Conservation (phyloP, 805 yeast species). For the Yamadazyma nakazawae region DNA sequence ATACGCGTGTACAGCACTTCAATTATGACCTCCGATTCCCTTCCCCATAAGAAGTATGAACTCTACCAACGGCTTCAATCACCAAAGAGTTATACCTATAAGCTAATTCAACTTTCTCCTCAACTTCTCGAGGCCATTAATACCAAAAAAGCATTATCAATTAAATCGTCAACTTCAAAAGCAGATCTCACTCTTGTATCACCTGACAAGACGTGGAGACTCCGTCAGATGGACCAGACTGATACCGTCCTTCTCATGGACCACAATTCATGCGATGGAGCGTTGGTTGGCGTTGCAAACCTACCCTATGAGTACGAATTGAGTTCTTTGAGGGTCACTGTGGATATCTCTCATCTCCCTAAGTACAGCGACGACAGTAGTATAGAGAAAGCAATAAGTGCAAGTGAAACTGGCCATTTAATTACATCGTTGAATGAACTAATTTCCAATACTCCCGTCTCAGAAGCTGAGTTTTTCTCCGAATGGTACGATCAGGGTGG, state of each 20-base stretch:
- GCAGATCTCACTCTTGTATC: slow-evolving; percentile 59
- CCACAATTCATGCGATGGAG: slow-evolving; percentile 2
- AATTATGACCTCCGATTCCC: not conserved
- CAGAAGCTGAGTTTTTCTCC: slow-evolving; percentile 48
- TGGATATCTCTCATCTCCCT: slow-evolving; percentile 2
- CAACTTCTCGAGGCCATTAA: slow-evolving; percentile 42
- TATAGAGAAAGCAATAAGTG: not conserved
- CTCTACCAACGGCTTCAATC: not conserved
- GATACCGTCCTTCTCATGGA: slow-evolving; percentile 62
- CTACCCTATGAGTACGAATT: slow-evolving; percentile 36
- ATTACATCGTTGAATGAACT: not conserved
- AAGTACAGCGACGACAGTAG: not conserved
- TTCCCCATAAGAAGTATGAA: not conserved
- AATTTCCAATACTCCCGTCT: slow-evolving; percentile 48
- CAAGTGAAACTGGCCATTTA: not conserved
- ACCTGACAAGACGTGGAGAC: slow-evolving; percentile 50
- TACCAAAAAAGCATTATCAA: slow-evolving; percentile 23
- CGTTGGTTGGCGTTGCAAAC: slow-evolving; percentile 25
- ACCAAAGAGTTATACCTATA: slow-evolving; percentile 26
- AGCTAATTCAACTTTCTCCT: slow-evolving; percentile 51
- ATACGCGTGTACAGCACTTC: not conserved
- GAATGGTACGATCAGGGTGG: slow-evolving; percentile 58
- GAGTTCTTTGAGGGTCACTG: not conserved
- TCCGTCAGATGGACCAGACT: slow-evolving; percentile 83
- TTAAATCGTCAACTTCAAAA: slow-evolving; percentile 31